phyloP scores from a whole-genome alignment of 768 basidiomycete species.

The Russula foetens region DNA sequence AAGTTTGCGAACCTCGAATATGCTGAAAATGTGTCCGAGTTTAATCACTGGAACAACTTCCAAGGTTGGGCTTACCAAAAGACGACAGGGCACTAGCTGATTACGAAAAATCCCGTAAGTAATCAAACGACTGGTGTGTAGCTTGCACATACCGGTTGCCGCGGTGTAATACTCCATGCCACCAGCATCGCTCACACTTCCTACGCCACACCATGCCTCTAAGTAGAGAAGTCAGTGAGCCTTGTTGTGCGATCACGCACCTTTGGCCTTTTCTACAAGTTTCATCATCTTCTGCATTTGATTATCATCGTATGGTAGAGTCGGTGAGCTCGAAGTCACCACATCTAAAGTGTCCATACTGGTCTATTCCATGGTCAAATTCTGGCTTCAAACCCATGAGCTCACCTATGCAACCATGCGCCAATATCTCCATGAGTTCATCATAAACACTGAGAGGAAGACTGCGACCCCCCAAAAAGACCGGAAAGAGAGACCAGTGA shows the following conservation, averaged over 20 bases:
- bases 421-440: conserved; percentile 31
- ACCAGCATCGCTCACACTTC: too few relatives aligned
- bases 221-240: too few relatives aligned
- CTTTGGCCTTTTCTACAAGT: neutral
- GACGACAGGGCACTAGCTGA: conserved; percentile 2
- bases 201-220: neutral
- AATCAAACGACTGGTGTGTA: neutral
- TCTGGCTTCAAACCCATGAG: neutral
- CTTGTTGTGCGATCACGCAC: neutral
- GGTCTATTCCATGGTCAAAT: neutral
- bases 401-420: conserved; percentile 34
- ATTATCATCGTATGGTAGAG: neutral
- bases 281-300: neutral
- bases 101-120: neutral
- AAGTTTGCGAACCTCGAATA: conserved; percentile 13
- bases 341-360: neutral
- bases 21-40: neutral
- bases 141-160: neutral
- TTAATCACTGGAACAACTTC: neutral
- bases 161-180: neutral
- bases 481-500: conserved; percentile 24
- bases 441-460: conserved; percentile 20
- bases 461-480: conserved; percentile 3
- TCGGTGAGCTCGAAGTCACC: conserved; percentile 2
- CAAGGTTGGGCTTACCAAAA: conserved; percentile 1